Evolutionary conservation across 1,284 basidiomycete species (phyloP).

Genomic region (Afroboletus lepidellus): DNA sequence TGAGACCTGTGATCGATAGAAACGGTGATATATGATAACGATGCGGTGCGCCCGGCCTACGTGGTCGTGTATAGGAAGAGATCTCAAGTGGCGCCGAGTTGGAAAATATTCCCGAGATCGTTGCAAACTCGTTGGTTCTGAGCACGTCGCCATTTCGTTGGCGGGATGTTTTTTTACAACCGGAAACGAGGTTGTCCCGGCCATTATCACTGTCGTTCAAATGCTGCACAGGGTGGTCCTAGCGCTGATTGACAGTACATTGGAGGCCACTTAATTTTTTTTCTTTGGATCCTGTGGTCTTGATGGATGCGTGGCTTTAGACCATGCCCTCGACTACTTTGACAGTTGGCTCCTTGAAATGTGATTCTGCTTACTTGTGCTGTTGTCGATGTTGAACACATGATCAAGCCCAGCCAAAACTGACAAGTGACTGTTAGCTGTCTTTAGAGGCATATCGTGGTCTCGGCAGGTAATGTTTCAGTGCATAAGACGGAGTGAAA

Average conservation of each 20-base stretch:
- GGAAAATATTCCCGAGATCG: background rate
- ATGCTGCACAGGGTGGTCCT: background rate
- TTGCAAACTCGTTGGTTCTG: conserved; percentile 10
- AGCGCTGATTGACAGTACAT: background rate
- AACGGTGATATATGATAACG: conserved; percentile 17
- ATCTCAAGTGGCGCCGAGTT: background rate
- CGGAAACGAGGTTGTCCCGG: background rate
- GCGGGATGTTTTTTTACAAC: background rate
- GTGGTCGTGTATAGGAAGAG: conserved; percentile 16
- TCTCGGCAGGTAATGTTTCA: too few species aligned
- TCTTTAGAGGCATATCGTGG: too few species aligned
- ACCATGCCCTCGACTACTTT: too few species aligned
- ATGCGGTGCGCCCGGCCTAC: conserved; percentile 20
- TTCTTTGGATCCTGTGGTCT: background rate
- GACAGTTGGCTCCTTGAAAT: too few species aligned
- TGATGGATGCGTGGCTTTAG: background rate
- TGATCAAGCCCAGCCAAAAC: too few species aligned
- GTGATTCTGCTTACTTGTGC: too few species aligned
- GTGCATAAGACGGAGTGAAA: too few species aligned
- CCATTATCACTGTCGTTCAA: background rate
- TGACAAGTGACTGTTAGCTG: too few species aligned
- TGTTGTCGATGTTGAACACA: too few species aligned
- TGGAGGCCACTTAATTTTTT: too few species aligned
- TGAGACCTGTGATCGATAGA: conserved; percentile 1
- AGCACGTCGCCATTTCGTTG: background rate